phyloP scores from a whole-genome alignment of 2,329 filamentous ascomycete species.

The Hypoxylon sp. region DNA sequence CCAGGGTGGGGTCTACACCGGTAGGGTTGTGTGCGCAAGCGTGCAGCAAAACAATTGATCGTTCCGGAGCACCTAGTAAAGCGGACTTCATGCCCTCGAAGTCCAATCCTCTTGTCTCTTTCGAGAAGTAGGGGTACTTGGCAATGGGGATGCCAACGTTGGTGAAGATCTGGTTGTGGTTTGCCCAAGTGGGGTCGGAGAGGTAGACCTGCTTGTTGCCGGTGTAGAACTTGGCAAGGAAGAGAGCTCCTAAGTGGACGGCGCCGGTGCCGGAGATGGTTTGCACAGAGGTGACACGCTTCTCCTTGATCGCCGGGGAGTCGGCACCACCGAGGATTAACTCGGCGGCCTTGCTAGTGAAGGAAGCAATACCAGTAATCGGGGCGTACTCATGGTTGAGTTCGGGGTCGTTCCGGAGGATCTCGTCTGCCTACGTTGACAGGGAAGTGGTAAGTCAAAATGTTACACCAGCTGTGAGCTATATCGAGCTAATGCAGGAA shows the following conservation, averaged over 20 bases:
- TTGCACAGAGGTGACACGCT: slow-evolving; percentile 86
- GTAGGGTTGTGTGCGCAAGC: slow-evolving; percentile 99
- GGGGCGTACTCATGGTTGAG: slow-evolving; percentile 99
- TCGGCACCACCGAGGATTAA: slow-evolving; percentile 82
- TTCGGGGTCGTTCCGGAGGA: slow-evolving; percentile 87
- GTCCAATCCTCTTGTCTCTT: slow-evolving; percentile 90
- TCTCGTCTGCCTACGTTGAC: slow-evolving; percentile 82
- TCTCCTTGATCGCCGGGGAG: slow-evolving; percentile 86
- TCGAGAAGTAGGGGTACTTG: slow-evolving; percentile 94
- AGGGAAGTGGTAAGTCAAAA: slow-evolving; percentile 45
- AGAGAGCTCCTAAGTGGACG: slow-evolving; percentile 91
- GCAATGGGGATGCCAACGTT: slow-evolving; percentile 86
- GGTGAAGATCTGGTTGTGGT: slow-evolving; percentile 98
- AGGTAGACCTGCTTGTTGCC: slow-evolving; percentile 85
- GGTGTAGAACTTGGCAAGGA: slow-evolving; percentile 92
- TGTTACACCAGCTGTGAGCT: slow-evolving; percentile 16
- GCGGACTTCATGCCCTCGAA: slow-evolving; percentile 87
- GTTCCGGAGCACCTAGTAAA: slow-evolving; percentile 78
- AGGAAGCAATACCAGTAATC: slow-evolving; percentile 88
- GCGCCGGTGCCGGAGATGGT: slow-evolving; percentile 98
- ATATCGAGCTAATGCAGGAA: slow-evolving; percentile 20
- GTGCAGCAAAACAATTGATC: slow-evolving; percentile 91
- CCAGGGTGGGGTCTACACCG: slow-evolving; percentile 91
- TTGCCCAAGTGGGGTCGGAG: slow-evolving; percentile 96
- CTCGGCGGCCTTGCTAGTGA: slow-evolving; percentile 92